These are phyloP conservation scores for Exserohilum rostratum DNA, from an alignment of 2,329 filamentous ascomycete genomes.

Conservation along the genomic window DNA sequence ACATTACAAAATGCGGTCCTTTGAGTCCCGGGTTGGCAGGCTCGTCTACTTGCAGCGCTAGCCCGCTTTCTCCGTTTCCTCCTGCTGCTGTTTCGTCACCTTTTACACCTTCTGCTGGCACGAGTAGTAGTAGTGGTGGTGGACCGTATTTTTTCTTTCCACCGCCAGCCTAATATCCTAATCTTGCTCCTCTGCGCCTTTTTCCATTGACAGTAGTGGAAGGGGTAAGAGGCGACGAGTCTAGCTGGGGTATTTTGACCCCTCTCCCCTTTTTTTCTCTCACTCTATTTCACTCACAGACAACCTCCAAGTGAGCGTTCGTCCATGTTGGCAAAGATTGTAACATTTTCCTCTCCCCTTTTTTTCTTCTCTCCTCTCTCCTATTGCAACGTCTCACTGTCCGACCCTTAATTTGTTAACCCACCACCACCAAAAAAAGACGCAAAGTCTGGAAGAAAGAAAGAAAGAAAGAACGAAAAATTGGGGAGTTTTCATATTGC, in stretches of 20 bases:
- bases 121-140: neutral
- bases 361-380: slow-evolving; percentile 1
- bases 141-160: neutral
- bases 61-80: neutral
- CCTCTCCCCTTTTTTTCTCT: too few relatives aligned
- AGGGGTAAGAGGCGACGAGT: neutral
- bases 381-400: too few relatives aligned
- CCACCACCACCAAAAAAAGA: too few relatives aligned
- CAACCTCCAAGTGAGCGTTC: too few relatives aligned
- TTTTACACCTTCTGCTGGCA: neutral
- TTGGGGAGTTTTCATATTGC: slow-evolving; percentile 24
- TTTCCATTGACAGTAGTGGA: neutral
- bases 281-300: too few relatives aligned
- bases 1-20: neutral
- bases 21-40: neutral
- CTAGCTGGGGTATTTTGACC: too few relatives aligned
- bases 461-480: neutral
- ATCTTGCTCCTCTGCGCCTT: too few relatives aligned
- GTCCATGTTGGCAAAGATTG: neutral
- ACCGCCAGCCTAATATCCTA: too few relatives aligned
- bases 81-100: neutral
- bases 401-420: too few relatives aligned
- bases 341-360: neutral
- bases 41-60: neutral
- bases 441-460: slow-evolving; percentile 1